phyloP scores from a whole-genome alignment of 306 rosid genomes.

The Fragaria iinumae region DNA sequence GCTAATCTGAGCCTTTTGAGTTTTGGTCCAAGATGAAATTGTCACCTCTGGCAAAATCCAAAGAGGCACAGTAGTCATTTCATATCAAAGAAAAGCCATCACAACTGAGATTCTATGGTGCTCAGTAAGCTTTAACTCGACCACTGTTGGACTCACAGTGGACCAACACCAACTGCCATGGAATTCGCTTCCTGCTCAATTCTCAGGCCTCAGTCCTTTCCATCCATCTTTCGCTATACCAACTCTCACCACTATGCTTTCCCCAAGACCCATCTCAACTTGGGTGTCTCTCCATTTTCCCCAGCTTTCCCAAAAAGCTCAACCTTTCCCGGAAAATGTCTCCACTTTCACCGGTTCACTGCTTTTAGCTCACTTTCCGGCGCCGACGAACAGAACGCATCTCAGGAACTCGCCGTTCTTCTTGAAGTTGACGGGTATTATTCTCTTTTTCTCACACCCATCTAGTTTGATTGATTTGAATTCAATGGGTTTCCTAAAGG shows the following conservation, averaged over 20 bases:
- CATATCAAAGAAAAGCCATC: not conserved
- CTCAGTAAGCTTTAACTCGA: not conserved
- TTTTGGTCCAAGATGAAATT: not conserved
- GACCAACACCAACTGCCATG: conserved; percentile 31
- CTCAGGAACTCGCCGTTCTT: conserved; percentile 69
- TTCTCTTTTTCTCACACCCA: conserved; percentile 1
- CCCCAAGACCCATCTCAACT: conserved; percentile 20
- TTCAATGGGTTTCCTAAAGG: not conserved
- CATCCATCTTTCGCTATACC: conserved; percentile 13
- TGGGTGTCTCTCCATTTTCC: conserved; percentile 26
- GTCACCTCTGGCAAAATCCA: not conserved
- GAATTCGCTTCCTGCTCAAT: conserved; percentile 35
- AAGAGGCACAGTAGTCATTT: not conserved
- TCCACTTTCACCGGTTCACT: conserved; percentile 32
- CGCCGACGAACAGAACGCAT: conserved; percentile 22
- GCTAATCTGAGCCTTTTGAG: not conserved
- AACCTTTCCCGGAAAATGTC: conserved; percentile 36
- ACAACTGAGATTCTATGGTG: conserved; percentile 1
- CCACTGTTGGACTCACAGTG: not conserved
- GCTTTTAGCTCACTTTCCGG: conserved; percentile 42
- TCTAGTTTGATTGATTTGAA: not conserved
- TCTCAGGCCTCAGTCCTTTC: conserved; percentile 20
- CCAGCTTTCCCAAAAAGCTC: conserved; percentile 23
- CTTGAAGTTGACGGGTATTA: conserved; percentile 88
- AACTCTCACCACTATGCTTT: conserved; percentile 6